Percentiles rank a stretch among this genome's conserved stretches.
Evolutionary conservation across 768 basidiomycete species (phyloP).

Genomic region (Sarcodon aspratus): DNA sequence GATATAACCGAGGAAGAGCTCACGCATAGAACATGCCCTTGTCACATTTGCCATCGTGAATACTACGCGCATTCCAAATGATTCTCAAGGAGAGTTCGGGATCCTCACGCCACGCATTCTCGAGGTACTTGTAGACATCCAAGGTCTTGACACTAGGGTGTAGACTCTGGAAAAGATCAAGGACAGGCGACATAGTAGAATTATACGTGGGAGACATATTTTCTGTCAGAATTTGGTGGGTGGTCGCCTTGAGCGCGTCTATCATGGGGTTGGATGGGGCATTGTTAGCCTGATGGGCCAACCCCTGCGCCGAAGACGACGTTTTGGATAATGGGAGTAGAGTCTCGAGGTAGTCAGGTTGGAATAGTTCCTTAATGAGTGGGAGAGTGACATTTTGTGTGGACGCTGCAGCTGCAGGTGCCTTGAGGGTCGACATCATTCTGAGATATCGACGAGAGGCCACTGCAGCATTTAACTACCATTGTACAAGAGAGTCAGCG

Average conservation of each 20-base stretch:
- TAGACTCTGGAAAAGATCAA: conserved; percentile 48
- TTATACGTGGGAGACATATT: conserved; percentile 40
- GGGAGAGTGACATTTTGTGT: conserved; percentile 43
- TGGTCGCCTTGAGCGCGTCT: conserved; percentile 32
- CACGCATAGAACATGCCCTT: conserved; percentile 50
- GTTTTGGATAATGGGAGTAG: conserved; percentile 25
- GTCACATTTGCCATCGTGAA: conserved; percentile 58
- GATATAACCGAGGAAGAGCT: conserved; percentile 4
- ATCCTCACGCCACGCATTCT: conserved; percentile 47
- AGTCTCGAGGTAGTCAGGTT: conserved; percentile 42
- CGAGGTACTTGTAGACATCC: conserved; percentile 24
- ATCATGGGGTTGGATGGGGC: conserved; percentile 36
- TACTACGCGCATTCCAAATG: conserved; percentile 59
- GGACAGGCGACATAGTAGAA: conserved; percentile 37
- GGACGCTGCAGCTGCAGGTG: conserved; percentile 10
- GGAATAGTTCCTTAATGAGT: conserved; percentile 43
- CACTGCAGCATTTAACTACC: too few species aligned
- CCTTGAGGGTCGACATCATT: too few species aligned
- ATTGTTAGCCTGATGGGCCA: background rate
- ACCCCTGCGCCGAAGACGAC: background rate
- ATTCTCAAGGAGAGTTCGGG: conserved; percentile 45
- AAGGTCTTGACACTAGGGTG: conserved; percentile 11
- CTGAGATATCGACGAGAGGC: too few species aligned
- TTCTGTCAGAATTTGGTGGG: conserved; percentile 34
- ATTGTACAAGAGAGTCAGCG: too few species aligned